phyloP scores from a whole-genome alignment of 2,329 filamentous ascomycete species.

The Cercospora sp. region DNA sequence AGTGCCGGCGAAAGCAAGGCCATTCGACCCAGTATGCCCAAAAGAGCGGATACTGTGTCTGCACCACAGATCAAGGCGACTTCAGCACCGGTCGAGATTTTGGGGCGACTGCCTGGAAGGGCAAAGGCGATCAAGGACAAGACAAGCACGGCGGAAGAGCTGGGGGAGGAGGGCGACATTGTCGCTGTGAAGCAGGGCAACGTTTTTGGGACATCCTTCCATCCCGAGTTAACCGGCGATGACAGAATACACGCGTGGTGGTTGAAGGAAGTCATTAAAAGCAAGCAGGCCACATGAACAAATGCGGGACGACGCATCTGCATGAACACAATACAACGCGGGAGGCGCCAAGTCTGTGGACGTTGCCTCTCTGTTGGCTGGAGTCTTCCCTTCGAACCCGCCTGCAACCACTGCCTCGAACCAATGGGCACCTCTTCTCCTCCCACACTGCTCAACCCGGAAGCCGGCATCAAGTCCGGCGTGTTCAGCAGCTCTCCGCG shows the following conservation, averaged over 20 bases:
- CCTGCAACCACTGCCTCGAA: background rate
- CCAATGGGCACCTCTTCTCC: background rate
- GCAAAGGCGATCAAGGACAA: slow-evolving; percentile 52
- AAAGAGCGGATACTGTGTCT: slow-evolving; percentile 53
- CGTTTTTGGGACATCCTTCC: slow-evolving; percentile 92
- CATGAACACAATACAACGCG: background rate
- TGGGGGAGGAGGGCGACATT: slow-evolving; percentile 67
- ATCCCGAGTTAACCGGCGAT: slow-evolving; percentile 89
- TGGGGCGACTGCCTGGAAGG: slow-evolving; percentile 58
- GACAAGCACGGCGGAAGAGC: slow-evolving; percentile 49
- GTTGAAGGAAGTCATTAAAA: slow-evolving; percentile 65
- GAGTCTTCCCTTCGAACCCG: background rate
- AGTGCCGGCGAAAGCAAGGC: slow-evolving; percentile 21
- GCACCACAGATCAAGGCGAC: slow-evolving; percentile 57
- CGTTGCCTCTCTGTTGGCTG: background rate
- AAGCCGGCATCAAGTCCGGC: background rate
- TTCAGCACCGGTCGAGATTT: slow-evolving; percentile 57
- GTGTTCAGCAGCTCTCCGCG: background rate
- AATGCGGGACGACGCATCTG: background rate
- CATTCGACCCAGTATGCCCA: slow-evolving; percentile 11
- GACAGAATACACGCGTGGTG: slow-evolving; percentile 91
- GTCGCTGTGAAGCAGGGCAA: slow-evolving; percentile 89
- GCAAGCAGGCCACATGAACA: slow-evolving; percentile 11
- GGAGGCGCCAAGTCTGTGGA: background rate
- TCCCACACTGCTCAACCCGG: no score